phyloP scores from a whole-genome alignment of 306 rosid genomes.

The Aeschynomene evenia region DNA sequence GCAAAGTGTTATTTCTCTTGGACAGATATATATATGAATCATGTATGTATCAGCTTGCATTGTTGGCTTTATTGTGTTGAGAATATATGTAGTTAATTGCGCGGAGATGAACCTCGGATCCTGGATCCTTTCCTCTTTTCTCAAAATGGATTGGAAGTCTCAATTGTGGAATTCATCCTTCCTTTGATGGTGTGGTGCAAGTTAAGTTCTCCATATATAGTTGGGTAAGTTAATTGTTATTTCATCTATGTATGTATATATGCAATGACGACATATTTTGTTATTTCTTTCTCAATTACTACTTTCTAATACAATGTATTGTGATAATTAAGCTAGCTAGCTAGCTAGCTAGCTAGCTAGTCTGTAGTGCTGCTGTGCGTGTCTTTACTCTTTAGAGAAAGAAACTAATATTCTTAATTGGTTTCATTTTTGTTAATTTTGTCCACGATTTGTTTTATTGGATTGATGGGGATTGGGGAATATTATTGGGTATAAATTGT shows the following conservation, averaged over 20 bases:
- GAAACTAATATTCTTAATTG: constrained; percentile 46
- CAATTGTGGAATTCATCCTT: no score
- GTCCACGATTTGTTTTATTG: constrained; percentile 17
- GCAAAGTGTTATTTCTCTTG: constrained; percentile 44
- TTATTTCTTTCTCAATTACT: not conserved
- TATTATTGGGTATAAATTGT: constrained; percentile 35
- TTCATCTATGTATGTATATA: constrained; percentile 39
- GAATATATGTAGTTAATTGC: constrained; percentile 50
- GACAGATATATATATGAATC: no score
- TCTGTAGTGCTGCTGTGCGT: no score
- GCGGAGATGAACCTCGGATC: constrained; percentile 98
- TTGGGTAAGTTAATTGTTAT: constrained; percentile 44
- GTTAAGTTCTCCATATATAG: constrained; percentile 23
- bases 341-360: constrained; percentile 11
- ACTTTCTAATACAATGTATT: constrained; percentile 26
- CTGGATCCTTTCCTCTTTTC: no score
- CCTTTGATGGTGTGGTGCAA: no score
- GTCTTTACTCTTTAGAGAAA: constrained; percentile 36
- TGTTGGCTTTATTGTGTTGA: constrained; percentile 46
- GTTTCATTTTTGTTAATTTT: constrained; percentile 31
- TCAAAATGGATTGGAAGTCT: no score
- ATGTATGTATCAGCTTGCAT: no score
- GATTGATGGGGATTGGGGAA: constrained; percentile 24
- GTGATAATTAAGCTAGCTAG: constrained; percentile 20
- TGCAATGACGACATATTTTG: constrained; percentile 27